Evolutionary conservation across 192 early-diverging fungal species (phyloP).

Genomic region (Coemansia furcata): DNA sequence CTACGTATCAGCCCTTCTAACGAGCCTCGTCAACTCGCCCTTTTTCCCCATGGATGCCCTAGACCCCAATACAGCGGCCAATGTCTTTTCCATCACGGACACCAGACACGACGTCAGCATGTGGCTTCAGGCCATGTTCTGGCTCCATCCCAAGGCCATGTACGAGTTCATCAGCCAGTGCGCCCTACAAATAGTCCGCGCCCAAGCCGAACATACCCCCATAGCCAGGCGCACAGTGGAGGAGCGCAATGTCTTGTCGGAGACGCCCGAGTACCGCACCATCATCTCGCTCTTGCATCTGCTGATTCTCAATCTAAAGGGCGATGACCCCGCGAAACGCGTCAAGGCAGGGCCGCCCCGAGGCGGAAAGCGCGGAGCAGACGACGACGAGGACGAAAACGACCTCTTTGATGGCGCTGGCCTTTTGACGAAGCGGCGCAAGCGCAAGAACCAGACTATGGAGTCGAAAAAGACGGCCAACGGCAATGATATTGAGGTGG

Average conservation of each 20-base stretch:
- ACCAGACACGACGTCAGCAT: constrained; percentile 41
- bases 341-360: too few species aligned
- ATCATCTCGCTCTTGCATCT: constrained; percentile 10
- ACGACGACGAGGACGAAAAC: neutral
- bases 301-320: constrained; percentile 6
- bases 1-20: constrained; percentile 35
- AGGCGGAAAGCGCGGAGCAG: neutral
- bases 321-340: neutral
- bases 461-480: neutral
- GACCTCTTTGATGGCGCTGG: neutral
- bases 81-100: constrained; percentile 8
- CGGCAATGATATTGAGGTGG: constrained; percentile 5
- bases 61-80: neutral
- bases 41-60: constrained; percentile 19
- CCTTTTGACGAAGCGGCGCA: constrained; percentile 11
- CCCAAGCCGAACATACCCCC: constrained; percentile 3
- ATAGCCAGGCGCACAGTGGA: neutral
- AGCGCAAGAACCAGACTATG: constrained; percentile 12
- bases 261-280: neutral
- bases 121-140: constrained; percentile 50
- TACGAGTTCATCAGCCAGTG: constrained; percentile 41
- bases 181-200: constrained; percentile 17
- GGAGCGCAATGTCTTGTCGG: constrained; percentile 2
- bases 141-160: constrained; percentile 39
- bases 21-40: constrained; percentile 28